Conservation (phyloP, 352 stramenopile genomes). For the Globisporangium abappressorium region DNA sequence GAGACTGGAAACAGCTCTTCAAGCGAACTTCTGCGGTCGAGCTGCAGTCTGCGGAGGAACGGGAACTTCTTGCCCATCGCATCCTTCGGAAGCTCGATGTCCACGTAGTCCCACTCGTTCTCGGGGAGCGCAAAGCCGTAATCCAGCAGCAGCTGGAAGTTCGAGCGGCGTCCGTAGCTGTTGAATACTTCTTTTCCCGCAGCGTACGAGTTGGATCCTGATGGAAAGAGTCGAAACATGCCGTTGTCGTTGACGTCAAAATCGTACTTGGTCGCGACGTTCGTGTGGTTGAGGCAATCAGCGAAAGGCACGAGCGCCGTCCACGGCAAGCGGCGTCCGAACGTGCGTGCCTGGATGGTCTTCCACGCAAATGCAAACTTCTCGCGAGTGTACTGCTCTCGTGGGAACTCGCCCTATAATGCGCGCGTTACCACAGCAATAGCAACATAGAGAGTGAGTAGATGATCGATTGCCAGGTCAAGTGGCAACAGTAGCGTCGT, state of each 20-base stretch:
- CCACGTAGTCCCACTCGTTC: constrained; percentile 88
- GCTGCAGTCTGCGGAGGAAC: constrained; percentile 46
- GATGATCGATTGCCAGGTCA: neutral
- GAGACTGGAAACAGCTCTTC: constrained; percentile 42
- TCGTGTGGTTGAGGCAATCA: constrained; percentile 91
- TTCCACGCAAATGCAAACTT: constrained; percentile 86
- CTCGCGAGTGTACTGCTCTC: constrained; percentile 53
- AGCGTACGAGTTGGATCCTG: constrained; percentile 45
- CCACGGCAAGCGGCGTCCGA: constrained; percentile 88
- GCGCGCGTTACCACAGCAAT: neutral
- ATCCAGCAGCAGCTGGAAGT: constrained; percentile 88
- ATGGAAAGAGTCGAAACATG: constrained; percentile 72
- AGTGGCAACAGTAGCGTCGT: neutral
- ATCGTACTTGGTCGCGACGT: constrained; percentile 89
- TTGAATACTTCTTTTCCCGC: constrained; percentile 87
- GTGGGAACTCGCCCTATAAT: constrained; percentile 41
- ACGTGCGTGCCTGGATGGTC: constrained; percentile 89
- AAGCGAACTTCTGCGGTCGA: constrained; percentile 46
- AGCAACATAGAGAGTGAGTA: neutral
- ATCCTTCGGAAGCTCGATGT: constrained; percentile 52
- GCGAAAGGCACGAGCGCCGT: constrained; percentile 90
- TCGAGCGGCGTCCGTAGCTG: constrained; percentile 85
- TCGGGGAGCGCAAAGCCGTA: constrained; percentile 90
- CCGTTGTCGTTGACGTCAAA: constrained; percentile 56
- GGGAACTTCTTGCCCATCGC: constrained; percentile 32